Evolutionary conservation across 495 filamentous ascomycete genomes (phyloP).

Genomic region (Xylaria palmicola): DNA sequence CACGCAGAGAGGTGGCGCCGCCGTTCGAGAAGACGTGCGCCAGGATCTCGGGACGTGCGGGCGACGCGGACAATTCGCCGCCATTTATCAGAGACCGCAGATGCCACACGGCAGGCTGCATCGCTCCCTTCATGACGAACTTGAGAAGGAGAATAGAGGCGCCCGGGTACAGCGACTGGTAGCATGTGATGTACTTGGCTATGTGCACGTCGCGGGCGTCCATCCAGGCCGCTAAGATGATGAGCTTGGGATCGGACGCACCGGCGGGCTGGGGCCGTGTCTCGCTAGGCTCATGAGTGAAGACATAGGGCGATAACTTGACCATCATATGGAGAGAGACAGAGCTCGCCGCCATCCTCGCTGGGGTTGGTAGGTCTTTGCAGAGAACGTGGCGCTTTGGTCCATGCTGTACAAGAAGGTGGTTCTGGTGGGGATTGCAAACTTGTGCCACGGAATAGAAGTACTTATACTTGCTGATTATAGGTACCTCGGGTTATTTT

Average conservation of each 20-base stretch:
- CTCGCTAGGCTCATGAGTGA: slow-evolving; percentile 34
- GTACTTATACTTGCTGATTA: too few species aligned
- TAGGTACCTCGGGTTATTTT: too few species aligned
- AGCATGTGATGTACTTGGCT: slow-evolving; percentile 43
- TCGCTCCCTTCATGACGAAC: slow-evolving; percentile 31
- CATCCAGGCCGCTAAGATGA: slow-evolving; percentile 47
- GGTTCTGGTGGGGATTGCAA: too few species aligned
- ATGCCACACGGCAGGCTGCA: slow-evolving; percentile 25
- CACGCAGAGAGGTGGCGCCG: slow-evolving; percentile 30
- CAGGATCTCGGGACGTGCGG: slow-evolving; percentile 32
- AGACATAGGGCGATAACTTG: slow-evolving; percentile 35
- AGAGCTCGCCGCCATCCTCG: slow-evolving; percentile 23
- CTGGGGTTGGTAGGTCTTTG: neutral
- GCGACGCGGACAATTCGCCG: slow-evolving; percentile 20
- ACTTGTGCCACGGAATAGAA: too few species aligned
- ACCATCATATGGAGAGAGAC: slow-evolving; percentile 37
- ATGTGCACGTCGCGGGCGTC: slow-evolving; percentile 45
- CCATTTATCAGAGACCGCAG: slow-evolving; percentile 22
- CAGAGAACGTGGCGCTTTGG: too few species aligned
- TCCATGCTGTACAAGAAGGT: too few species aligned
- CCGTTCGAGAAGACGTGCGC: slow-evolving; percentile 49
- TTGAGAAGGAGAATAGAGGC: slow-evolving; percentile 41
- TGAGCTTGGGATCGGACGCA: slow-evolving; percentile 32
- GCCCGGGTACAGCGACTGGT: slow-evolving; percentile 41
- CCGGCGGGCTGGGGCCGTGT: neutral